Base-by-base conservation (phyloP, 345 rosid species). In the Gossypium raimondii region DNA sequence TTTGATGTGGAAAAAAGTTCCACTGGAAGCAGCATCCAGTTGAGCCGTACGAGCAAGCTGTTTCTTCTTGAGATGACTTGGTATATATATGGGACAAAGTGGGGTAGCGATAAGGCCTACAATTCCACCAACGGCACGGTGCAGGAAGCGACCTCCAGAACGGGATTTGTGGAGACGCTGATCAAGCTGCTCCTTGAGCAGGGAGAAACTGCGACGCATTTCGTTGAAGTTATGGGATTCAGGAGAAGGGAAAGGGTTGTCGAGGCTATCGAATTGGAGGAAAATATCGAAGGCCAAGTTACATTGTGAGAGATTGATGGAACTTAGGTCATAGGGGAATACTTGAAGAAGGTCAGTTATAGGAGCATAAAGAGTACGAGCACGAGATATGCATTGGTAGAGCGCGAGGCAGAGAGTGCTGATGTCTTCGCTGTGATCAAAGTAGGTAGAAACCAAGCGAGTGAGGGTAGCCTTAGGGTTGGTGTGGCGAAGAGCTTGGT, bases 161-260 rank as follows among this genome's bases (percentile, higher is more conserved):
- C 56, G 84, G 43, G 94, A 87, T 81, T 86, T 90, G 38, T 18
- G 73, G 78, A 85, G 85, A 29, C 86, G 78, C 20, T n/a, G 76
- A 59, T 87, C 86, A 20, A 94, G 82, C 69, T 90, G 87, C 57
- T 77, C 84, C 79, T 76, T 80, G 6, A 94, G 92, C 76, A 85
- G 78, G 3, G 91, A 88, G 76, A 87, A 90, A 84, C 88, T 82
- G 20, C 76, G 38, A 3, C 86, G 87, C 77, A 90, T 85, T 16
- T 82, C 86, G 4, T 63, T 75, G 78, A 92, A 90, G 79, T 78
- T 76, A 56, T 75, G 72, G 20, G 88, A 80, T 41, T 81, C 82
- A 10, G 86, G 80, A 53, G 77, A 81, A 18, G 93, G 86, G 73
- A 94, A 92, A 64, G 95, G 98, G 75, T 90, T 92, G 3, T 81